Evolutionary conservation across 1,139 yeast genomes (phyloP).

Genomic region (Geotrichum bryndzae): DNA sequence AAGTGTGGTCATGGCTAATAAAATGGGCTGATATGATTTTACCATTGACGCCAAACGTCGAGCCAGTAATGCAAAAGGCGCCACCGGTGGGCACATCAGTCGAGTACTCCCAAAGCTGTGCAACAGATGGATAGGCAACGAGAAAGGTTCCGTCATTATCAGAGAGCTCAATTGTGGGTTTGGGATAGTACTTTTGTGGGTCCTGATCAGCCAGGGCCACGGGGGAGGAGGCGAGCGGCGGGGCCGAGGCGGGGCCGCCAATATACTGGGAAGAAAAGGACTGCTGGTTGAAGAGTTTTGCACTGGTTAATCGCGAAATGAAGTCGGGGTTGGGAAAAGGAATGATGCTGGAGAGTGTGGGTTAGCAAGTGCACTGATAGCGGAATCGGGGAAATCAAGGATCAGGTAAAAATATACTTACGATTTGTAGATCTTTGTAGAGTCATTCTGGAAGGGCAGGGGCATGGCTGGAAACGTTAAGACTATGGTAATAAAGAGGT

Average conservation of each 20-base stretch:
- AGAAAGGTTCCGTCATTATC: conserved; percentile 20
- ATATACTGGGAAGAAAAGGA: conserved; percentile 3
- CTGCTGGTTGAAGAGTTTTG: conserved; percentile 21
- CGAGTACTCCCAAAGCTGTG: conserved; percentile 26
- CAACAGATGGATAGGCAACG: conserved; percentile 21
- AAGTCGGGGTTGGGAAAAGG: conserved; percentile 25
- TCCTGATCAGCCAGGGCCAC: conserved; percentile 12
- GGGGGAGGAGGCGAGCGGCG: conserved; percentile 12
- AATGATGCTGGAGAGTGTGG: conserved; percentile 18
- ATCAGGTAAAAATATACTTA: conserved; percentile 10
- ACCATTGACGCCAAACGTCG: conserved; percentile 23
- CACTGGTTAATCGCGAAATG: conserved; percentile 28
- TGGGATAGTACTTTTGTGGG: conserved; percentile 13
- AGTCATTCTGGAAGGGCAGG: conserved; percentile 17
- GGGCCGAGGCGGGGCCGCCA: conserved; percentile 18
- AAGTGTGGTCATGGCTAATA: conserved; percentile 1
- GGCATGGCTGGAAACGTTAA: conserved; percentile 10
- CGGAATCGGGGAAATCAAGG: background rate
- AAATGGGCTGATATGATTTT: conserved; percentile 20
- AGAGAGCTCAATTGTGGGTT: conserved; percentile 17
- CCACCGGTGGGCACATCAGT: conserved; percentile 17
- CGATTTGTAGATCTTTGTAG: conserved; percentile 24
- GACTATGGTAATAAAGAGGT: background rate
- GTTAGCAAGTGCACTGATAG: conserved; percentile 1
- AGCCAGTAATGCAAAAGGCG: conserved; percentile 22